Base-by-base conservation (phyloP, 768 basidiomycete genomes). In the Kwoniella europaea region DNA sequence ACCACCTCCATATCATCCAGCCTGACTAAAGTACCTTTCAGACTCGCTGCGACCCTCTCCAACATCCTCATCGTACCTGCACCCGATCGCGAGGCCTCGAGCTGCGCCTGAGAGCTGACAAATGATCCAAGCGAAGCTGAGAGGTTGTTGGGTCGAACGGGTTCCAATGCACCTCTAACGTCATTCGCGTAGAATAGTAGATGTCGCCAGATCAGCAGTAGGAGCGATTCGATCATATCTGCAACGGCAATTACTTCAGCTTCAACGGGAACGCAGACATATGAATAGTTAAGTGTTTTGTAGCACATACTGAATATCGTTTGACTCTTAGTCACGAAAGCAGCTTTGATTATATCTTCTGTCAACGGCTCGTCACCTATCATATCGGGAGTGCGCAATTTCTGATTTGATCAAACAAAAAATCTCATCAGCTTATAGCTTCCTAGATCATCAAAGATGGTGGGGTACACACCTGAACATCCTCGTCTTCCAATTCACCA, bases 141-240 rank as follows among this genome's bases (percentile, higher is more conserved):
- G 29, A 80, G 71, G 42, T 75, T 73, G 46, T 72, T 74, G 1
- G 79, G 75, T 67, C 74, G 68, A 22, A 80, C 73, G 22, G 71
- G 70, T 15, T 78, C 75, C 20, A 65, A 53, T 3, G 58, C 58
- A 1, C 71, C 65, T 41, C 76, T 59, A 7, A 73, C 76, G 50
- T 79, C 79, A 46, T 77, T 76, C 43, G 74, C 78, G 65, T 81
- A 81, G 63, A 76, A 81, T 10, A 79, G 62, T 1, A 81, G 46
- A 58, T 81, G 80, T 35, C 80, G 73, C 80, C 80, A 81, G 13
- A 79, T 64, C 1, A 81, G 72, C 0, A 79, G 63, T 20, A 81
- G 64, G 15, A 79, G 64, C 0, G 77, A 76, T 58, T 81, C 79
- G 43, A 79, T 75, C 71, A 78, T 75, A 57, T 78, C 79, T 81